Percentiles rank a stretch among this genome's conserved stretches.
Conservation (phyloP, 768 basidiomycete genomes). For the Boletus pseudopeckii region DNA sequence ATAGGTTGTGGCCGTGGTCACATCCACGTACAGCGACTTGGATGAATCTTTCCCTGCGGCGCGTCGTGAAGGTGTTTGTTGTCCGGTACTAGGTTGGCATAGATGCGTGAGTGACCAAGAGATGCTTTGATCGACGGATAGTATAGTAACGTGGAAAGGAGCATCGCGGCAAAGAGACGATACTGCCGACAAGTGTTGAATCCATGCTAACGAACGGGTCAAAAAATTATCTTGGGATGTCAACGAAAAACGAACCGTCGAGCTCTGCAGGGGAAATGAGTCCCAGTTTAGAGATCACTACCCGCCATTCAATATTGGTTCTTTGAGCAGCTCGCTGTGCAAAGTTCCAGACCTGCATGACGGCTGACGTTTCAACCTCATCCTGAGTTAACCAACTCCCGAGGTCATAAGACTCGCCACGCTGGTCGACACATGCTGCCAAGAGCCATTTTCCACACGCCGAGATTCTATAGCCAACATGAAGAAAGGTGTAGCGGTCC, state of each 20-base stretch:
- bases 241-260: constrained; percentile 47
- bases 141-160: constrained; percentile 56
- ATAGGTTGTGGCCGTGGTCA: constrained; percentile 44
- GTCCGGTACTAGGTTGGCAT: constrained; percentile 23
- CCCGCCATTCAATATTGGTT: constrained; percentile 76
- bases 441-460: constrained; percentile 73
- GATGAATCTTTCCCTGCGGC: constrained; percentile 30
- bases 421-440: constrained; percentile 70
- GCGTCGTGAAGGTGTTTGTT: constrained; percentile 28
- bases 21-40: constrained; percentile 33
- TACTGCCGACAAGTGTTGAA: constrained; percentile 43
- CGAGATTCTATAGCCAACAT: constrained; percentile 71
- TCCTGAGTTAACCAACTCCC: constrained; percentile 64
- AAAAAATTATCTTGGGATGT: constrained; percentile 1
- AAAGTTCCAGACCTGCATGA: constrained; percentile 70
- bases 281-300: constrained; percentile 71
- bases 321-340: constrained; percentile 55
- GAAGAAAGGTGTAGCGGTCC: constrained; percentile 62
- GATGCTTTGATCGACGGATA: constrained; percentile 56
- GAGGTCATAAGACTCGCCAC: constrained; percentile 70
- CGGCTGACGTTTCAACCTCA: constrained; percentile 43
- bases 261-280: constrained; percentile 56
- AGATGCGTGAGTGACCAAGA: constrained; percentile 55
- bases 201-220: constrained; percentile 56
- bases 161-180: constrained; percentile 38